phyloP scores from a whole-genome alignment of 306 rosid genomes.

The Cicer arietinum region DNA sequence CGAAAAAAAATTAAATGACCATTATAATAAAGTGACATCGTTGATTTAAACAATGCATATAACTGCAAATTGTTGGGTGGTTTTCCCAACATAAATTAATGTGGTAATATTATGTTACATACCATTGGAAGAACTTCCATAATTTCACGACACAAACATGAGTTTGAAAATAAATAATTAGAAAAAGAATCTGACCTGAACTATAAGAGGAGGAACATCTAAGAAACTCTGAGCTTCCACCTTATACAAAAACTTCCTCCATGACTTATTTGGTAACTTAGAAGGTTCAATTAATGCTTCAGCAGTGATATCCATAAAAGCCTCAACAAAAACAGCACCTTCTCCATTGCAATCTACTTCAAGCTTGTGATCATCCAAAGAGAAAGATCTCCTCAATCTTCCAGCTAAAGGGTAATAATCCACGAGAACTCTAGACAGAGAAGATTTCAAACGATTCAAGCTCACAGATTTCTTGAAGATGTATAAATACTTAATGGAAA shows the following conservation, averaged over 20 bases:
- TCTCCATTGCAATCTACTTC: constrained; percentile 82
- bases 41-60: no score
- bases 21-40: no score
- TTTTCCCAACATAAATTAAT: no score
- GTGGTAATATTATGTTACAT: no score
- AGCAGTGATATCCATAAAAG: constrained; percentile 71
- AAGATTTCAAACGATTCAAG: constrained; percentile 56
- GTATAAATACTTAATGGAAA: constrained; percentile 75
- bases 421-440: constrained; percentile 70
- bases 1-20: no score
- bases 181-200: constrained; percentile 62
- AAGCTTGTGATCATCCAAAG: constrained; percentile 69
- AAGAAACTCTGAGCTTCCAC: constrained; percentile 66
- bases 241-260: constrained; percentile 73
- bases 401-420: constrained; percentile 92
- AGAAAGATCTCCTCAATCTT: constrained; percentile 51
- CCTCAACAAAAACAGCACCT: constrained; percentile 83
- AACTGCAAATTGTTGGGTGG: no score
- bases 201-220: constrained; percentile 84
- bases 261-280: constrained; percentile 64
- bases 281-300: constrained; percentile 60
- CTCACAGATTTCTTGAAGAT: constrained; percentile 61
- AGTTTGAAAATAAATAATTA: not conserved
- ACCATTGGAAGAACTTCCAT: not conserved
- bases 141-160: not conserved